A percentile compares a stretch with the other conserved stretches of the same genome.
These are phyloP conservation scores for Sophora flavescens DNA, from an alignment of 306 rosid species.

Conservation along the genomic window DNA sequence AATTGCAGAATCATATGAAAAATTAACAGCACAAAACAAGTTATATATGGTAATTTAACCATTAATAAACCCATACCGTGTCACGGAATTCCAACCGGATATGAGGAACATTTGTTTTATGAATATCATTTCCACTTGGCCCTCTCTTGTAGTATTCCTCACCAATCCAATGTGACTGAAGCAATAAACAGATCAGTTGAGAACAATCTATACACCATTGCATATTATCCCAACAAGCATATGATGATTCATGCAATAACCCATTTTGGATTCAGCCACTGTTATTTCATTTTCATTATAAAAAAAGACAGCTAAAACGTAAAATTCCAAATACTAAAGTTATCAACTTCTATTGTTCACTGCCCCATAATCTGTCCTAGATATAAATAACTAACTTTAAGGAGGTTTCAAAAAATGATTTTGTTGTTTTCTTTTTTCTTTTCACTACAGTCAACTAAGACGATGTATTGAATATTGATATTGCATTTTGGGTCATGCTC, in stretches of 20 bases:
- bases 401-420: not conserved
- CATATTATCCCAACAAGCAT: no score
- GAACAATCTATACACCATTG: not conserved
- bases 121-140: slow-evolving; percentile 95
- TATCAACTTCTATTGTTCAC: slow-evolving; percentile 27
- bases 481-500: slow-evolving; percentile 20
- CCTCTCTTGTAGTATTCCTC: slow-evolving; percentile 87
- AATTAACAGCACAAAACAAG: not conserved
- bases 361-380: not conserved
- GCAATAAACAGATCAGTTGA: slow-evolving; percentile 36
- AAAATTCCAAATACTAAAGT: not conserved
- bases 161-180: slow-evolving; percentile 96
- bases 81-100: slow-evolving; percentile 94
- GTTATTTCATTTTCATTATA: slow-evolving; percentile 15
- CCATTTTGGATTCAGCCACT: not conserved
- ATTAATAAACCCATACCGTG: slow-evolving; percentile 53
- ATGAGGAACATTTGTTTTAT: slow-evolving; percentile 94
- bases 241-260: not conserved
- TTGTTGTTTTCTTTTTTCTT: no score
- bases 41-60: slow-evolving; percentile 9
- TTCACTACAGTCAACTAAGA: not conserved
- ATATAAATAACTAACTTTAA: not conserved
- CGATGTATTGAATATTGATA: slow-evolving; percentile 26
- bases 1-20: not conserved
- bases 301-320: not conserved